phyloP scores from a whole-genome alignment of 371 early-diverging fungal species.

The Saksenaea oblongispora region DNA sequence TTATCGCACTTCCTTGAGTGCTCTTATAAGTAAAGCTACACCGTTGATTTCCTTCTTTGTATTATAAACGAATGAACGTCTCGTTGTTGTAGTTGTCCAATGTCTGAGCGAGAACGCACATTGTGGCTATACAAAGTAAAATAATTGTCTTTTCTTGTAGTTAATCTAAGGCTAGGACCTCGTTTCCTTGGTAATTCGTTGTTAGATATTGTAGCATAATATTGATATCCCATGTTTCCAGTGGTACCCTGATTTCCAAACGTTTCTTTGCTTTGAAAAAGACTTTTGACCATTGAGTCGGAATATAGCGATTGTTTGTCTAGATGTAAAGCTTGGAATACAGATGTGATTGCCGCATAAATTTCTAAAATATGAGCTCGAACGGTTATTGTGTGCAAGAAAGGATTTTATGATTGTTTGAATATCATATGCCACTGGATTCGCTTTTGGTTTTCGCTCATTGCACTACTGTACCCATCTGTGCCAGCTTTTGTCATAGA shows the following conservation, averaged over 20 bases:
- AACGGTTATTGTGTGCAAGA: background rate
- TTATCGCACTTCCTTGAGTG: constrained; percentile 17
- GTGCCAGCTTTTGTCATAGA: constrained; percentile 17
- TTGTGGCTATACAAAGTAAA: constrained; percentile 12
- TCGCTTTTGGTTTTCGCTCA: background rate
- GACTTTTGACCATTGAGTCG: background rate
- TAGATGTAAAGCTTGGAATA: background rate
- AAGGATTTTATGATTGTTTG: background rate
- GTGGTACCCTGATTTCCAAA: background rate
- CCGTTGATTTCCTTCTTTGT: background rate
- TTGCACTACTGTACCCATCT: constrained; percentile 6
- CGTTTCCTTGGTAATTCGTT: background rate
- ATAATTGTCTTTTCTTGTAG: constrained; percentile 20
- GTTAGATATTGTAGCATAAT: background rate
- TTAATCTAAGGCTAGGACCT: background rate
- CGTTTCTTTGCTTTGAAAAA: background rate
- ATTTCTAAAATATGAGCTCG: background rate
- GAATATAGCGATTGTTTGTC: background rate
- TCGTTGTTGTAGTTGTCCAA: constrained; percentile 16
- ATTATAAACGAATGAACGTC: constrained; percentile 6
- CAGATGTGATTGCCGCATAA: background rate
- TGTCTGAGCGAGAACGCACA: constrained; percentile 25
- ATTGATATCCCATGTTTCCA: background rate
- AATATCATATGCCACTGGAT: background rate
- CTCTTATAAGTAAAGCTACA: background rate